Evolutionary conservation across 2,329 filamentous ascomycete genomes (phyloP), one percentile per base, ranked within the genome.

Genomic region (Ophiostoma angusticollis): DNA sequence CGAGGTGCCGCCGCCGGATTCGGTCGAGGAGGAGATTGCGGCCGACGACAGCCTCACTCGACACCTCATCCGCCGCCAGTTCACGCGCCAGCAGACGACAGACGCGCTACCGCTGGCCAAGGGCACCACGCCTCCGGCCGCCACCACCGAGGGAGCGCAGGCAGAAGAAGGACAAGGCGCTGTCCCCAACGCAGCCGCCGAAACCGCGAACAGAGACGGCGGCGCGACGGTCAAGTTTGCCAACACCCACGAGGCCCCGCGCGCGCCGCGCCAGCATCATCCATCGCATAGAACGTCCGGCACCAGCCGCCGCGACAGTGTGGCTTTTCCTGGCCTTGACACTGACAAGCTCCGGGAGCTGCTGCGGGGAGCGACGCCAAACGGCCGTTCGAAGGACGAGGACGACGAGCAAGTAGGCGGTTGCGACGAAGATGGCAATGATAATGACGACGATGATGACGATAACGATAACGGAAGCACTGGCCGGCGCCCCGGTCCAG

Each of bases 1-100:
- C 45, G 76, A 84, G 37, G 66, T 78, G 19, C 68, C 80, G 29
- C 78, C 79, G 5, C 80, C 81, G 2, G 70, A 79, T 35, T 64
- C 63, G 22, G 65, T 75, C 5, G 62, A 68, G 35, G 59, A 69
- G 12, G 70, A 74, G 32, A 75, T 77, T 30, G 60, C 70, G 1
- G 68, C 68, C 5, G 72, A 76, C 46, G 74, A 78, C 47, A 65
- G 74, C 39, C 54, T 77, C 45, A 73, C 69, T 7, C 66, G 64
- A 24, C 70, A 75, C 47, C 59, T 75, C 46, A 74, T 76, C 45
- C 63, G 70, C 9, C 60, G 68, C 21, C 72, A 76, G 51, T 76
- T 72, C 43, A 61, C 62, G 22, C 60, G 67, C 31, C 61, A 61
- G 27, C 57, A 61, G 25, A 62, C 62, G 13, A 55, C 56, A n/a